These are phyloP conservation scores for Pholiota conissans DNA, from an alignment of 768 basidiomycete species.

Conservation along the genomic window DNA sequence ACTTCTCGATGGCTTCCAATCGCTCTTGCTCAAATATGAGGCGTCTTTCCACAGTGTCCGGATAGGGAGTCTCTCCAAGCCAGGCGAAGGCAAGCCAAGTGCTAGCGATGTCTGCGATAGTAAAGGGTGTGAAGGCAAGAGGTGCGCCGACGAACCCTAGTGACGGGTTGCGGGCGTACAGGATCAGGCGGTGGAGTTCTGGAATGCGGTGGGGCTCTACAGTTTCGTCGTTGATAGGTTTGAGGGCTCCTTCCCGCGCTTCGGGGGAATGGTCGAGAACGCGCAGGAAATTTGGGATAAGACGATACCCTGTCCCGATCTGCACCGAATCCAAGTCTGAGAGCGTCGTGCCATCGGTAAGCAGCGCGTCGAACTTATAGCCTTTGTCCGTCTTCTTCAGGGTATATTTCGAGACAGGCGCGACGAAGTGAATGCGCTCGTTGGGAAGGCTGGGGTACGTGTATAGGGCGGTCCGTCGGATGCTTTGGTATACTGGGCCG, in stretches of 20 bases:
- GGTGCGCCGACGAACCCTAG: conserved; percentile 47
- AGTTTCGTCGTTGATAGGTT: conserved; percentile 26
- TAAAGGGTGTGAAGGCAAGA: conserved; percentile 47
- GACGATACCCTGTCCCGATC: conserved; percentile 48
- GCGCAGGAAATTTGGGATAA: conserved; percentile 40
- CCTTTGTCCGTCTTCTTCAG: conserved; percentile 1
- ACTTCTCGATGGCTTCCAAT: conserved; percentile 26
- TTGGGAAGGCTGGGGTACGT: conserved; percentile 42
- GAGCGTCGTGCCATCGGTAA: conserved; percentile 38
- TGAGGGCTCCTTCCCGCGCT: conserved; percentile 15
- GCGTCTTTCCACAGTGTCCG: conserved; percentile 29
- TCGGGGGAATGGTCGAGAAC: conserved; percentile 23
- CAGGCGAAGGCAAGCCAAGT: conserved; percentile 49
- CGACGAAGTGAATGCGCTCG: conserved; percentile 41
- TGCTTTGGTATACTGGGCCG: conserved; percentile 46
- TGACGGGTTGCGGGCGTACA: conserved; percentile 47
- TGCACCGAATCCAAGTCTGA: conserved; percentile 42
- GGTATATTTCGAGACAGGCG: conserved; percentile 37
- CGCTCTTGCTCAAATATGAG: conserved; percentile 38
- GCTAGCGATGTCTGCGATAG: conserved; percentile 47
- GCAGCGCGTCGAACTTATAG: conserved; percentile 31
- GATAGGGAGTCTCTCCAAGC: conserved; percentile 31
- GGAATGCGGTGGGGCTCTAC: conserved; percentile 39
- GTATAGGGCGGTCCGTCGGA: conserved; percentile 39
- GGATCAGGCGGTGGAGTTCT: conserved; percentile 40